These are phyloP conservation scores for Corymbia maculata DNA, from an alignment of 345 rosid species.

Conservation along the genomic window DNA sequence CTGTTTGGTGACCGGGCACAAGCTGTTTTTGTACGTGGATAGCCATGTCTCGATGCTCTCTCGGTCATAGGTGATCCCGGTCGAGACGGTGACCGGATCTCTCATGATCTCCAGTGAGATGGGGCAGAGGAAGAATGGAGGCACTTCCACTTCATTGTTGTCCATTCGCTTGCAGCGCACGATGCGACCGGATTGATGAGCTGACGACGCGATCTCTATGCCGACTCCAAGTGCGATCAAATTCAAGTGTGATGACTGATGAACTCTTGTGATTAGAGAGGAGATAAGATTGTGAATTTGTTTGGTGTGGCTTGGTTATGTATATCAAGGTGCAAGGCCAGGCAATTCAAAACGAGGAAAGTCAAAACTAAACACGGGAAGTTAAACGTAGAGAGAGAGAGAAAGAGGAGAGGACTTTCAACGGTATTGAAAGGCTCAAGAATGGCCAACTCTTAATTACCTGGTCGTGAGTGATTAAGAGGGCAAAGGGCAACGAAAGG, in stretches of 20 bases:
- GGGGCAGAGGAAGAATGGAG: conserved; percentile 3
- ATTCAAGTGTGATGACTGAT: background rate
- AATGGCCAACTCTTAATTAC: background rate
- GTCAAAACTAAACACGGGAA: background rate
- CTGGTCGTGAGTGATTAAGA: background rate
- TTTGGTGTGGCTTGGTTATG: background rate
- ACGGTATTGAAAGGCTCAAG: conserved; percentile 1
- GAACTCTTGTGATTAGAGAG: background rate
- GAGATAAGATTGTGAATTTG: background rate
- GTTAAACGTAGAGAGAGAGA: background rate
- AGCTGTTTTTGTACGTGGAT: background rate
- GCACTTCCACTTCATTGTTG: conserved; percentile 3
- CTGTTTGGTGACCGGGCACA: conserved; percentile 52
- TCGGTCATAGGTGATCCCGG: conserved; percentile 17
- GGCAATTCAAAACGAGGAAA: background rate
- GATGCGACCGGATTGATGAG: background rate
- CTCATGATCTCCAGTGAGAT: conserved; percentile 9
- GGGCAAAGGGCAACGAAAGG: background rate
- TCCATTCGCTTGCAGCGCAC: background rate
- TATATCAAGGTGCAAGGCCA: background rate
- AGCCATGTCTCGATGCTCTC: conserved; percentile 16
- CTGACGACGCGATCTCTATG: background rate
- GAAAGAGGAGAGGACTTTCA: background rate
- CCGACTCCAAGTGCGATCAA: background rate
- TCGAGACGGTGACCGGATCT: conserved; percentile 9